These are phyloP conservation scores for Colletotrichum aenigma DNA, from an alignment of 2,329 filamentous ascomycete species.

Conservation along the genomic window DNA sequence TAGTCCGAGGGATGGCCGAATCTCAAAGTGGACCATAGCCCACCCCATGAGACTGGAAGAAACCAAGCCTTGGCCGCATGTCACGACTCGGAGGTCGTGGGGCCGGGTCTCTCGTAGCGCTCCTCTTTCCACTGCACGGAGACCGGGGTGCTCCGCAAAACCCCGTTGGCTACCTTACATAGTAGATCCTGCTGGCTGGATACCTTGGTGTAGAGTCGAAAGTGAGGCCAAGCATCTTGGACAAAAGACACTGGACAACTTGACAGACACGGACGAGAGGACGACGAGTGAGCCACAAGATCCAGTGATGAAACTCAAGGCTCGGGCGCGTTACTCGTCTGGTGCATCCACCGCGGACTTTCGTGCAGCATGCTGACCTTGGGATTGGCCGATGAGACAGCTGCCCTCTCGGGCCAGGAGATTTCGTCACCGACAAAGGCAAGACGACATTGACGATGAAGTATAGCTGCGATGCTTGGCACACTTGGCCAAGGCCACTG, in stretches of 20 bases:
- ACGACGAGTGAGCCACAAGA: neutral
- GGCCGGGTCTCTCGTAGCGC: neutral
- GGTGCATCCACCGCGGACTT: neutral
- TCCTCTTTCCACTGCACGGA: neutral
- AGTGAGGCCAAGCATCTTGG: neutral
- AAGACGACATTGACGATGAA: neutral
- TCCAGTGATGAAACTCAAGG: neutral
- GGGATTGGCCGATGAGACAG: neutral
- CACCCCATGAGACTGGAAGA: neutral
- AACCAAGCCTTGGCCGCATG: neutral
- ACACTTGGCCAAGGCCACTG: neutral
- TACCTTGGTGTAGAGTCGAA: neutral
- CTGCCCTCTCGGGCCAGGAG: neutral
- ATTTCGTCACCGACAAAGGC: neutral
- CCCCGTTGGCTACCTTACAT: neutral
- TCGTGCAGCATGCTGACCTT: neutral
- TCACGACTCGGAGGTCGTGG: neutral
- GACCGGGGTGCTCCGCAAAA: neutral
- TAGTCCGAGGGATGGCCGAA: neutral
- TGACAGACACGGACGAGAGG: neutral
- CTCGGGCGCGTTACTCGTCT: neutral
- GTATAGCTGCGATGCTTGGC: neutral
- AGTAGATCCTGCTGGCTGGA: neutral
- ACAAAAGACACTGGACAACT: neutral
- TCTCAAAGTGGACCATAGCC: neutral